A percentile compares a stretch with the other conserved stretches of the same genome.
Evolutionary conservation across 345 rosid species (phyloP).

Genomic region (Populus deltoides): DNA sequence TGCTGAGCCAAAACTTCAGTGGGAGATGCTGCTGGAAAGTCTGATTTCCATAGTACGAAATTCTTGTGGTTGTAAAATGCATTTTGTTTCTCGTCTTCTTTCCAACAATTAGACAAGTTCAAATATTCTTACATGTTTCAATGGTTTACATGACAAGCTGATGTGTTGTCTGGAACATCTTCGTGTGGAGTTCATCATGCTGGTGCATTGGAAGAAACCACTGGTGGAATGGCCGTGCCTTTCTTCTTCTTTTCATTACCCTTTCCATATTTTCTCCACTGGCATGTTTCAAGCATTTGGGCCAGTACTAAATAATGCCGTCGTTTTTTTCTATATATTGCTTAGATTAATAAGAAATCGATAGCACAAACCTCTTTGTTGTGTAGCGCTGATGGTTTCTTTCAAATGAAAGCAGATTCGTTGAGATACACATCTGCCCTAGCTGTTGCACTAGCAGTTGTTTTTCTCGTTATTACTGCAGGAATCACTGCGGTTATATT

Average conservation of each 20-base stretch:
- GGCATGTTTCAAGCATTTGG: constrained; percentile 68
- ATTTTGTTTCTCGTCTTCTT: no score
- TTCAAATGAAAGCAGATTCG: constrained; percentile 57
- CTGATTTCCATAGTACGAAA: no score
- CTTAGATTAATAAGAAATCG: no score
- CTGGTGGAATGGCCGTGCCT: constrained; percentile 71
- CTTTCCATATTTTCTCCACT: constrained; percentile 61
- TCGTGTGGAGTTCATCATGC: constrained; percentile 65
- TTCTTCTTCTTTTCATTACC: constrained; percentile 57
- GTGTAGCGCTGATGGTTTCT: background rate
- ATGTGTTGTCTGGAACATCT: constrained; percentile 74
- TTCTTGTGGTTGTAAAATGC: background rate
- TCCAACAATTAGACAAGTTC: background rate
- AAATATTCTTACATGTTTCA: background rate
- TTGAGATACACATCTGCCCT: constrained; percentile 72
- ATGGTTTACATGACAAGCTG: constrained; percentile 16
- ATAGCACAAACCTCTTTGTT: background rate
- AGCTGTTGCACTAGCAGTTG: constrained; percentile 22
- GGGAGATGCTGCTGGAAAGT: background rate
- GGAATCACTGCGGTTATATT: constrained; percentile 16
- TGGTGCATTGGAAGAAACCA: constrained; percentile 63
- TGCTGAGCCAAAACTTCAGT: background rate
- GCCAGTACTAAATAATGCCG: constrained; percentile 27
- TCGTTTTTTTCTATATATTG: background rate
- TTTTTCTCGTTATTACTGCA: constrained; percentile 20